phyloP scores from a whole-genome alignment of 2,329 filamentous ascomycete genomes.

The Penicillium sclerotigenum region DNA sequence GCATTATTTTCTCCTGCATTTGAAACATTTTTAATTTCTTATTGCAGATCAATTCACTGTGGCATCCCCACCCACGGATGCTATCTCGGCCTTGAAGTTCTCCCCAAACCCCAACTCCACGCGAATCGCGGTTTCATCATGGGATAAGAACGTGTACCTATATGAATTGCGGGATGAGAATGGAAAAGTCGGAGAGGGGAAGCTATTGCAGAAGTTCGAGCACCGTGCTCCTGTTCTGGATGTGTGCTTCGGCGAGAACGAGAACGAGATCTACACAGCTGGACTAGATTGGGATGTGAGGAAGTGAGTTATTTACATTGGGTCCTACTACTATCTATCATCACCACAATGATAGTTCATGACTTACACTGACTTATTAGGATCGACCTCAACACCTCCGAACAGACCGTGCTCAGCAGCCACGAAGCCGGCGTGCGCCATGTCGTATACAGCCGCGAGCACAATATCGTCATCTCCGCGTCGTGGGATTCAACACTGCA shows the following conservation, averaged over 20 bases:
- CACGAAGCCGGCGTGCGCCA: constrained; percentile 78
- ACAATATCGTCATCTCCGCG: constrained; percentile 77
- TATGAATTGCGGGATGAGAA: constrained; percentile 68
- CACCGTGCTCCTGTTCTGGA: constrained; percentile 84
- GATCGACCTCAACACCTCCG: constrained; percentile 69
- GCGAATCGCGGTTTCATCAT: constrained; percentile 84
- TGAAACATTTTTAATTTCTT: background rate
- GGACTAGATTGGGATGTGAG: constrained; percentile 85
- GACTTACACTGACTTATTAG: constrained; percentile 34
- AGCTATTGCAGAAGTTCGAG: constrained; percentile 69
- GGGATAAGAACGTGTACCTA: constrained; percentile 88
- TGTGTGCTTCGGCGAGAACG: constrained; percentile 81
- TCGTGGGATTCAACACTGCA: constrained; percentile 94
- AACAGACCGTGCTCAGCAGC: constrained; percentile 71
- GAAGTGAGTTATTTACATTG: constrained; percentile 50
- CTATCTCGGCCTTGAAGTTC: constrained; percentile 82
- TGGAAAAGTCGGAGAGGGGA: constrained; percentile 55
- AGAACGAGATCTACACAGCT: constrained; percentile 79
- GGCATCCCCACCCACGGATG: constrained; percentile 76
- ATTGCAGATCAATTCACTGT: constrained; percentile 71
- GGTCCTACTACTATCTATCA: constrained; percentile 52
- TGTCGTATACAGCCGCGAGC: constrained; percentile 74
- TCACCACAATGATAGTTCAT: constrained; percentile 53
- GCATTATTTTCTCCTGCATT: background rate
- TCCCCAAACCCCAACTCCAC: constrained; percentile 70